A percentile compares a stretch with the other conserved stretches of the same genome.
Evolutionary conservation across 352 stramenopile genomes (phyloP).

Genomic region (Globisporangium barbulae): DNA sequence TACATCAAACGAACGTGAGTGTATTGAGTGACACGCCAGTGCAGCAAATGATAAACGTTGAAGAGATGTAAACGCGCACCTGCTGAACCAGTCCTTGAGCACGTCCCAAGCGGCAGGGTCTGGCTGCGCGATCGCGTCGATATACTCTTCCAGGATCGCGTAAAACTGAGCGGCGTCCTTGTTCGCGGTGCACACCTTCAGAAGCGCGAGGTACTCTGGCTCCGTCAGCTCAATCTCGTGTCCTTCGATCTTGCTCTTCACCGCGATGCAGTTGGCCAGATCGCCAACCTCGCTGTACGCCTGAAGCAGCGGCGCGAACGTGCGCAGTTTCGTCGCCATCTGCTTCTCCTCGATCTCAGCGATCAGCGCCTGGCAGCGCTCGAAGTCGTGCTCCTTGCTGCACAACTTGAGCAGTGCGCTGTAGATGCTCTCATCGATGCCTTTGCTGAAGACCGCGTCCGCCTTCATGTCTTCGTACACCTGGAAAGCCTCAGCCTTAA

Average conservation of each 20-base stretch:
- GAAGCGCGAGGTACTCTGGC: slow-evolving; percentile 56
- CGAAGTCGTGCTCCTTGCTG: slow-evolving; percentile 56
- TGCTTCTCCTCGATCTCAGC: slow-evolving; percentile 42
- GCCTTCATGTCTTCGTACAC: slow-evolving; percentile 73
- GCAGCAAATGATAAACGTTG: neutral
- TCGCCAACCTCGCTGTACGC: slow-evolving; percentile 51
- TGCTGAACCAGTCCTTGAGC: slow-evolving; percentile 70
- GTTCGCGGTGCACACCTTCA: slow-evolving; percentile 41
- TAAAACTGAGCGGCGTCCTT: slow-evolving; percentile 50
- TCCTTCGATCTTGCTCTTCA: slow-evolving; percentile 41
- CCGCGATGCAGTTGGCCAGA: slow-evolving; percentile 52
- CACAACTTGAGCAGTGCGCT: slow-evolving; percentile 78
- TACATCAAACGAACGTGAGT: slow-evolving; percentile 21
- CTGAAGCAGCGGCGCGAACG: slow-evolving; percentile 63
- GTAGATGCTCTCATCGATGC: slow-evolving; percentile 61
- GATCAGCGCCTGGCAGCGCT: slow-evolving; percentile 44
- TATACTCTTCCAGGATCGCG: slow-evolving; percentile 49
- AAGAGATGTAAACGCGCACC: slow-evolving; percentile 23
- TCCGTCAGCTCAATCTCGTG: slow-evolving; percentile 60
- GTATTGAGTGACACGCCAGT: neutral
- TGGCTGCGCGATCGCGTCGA: slow-evolving; percentile 56
- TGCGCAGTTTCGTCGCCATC: slow-evolving; percentile 64
- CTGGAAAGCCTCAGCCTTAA: slow-evolving; percentile 39
- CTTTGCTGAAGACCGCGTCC: slow-evolving; percentile 21
- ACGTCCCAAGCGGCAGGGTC: slow-evolving; percentile 47